phyloP scores from a whole-genome alignment of 164 flowering plant species.

The Aristolochia contorta region DNA sequence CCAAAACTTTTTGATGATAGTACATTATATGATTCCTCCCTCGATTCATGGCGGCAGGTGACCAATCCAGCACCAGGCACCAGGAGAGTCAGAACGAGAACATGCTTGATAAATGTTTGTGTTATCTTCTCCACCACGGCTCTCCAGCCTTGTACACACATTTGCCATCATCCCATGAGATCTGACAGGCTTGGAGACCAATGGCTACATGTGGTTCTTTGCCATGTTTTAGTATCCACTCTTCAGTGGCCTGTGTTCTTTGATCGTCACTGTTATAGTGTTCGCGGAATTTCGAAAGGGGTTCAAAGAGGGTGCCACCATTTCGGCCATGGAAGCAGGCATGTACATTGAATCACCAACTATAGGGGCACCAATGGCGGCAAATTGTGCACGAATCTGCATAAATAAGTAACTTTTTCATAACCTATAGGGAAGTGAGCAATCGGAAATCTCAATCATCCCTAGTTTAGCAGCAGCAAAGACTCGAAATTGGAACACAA shows the following conservation, averaged over 20 bases:
- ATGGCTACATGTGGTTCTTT: constrained; percentile 82
- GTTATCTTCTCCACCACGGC: constrained; percentile 74
- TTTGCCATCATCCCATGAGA: constrained; percentile 82
- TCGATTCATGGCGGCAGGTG: too few relatives aligned
- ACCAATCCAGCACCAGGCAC: too few relatives aligned
- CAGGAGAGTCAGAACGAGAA: too few relatives aligned
- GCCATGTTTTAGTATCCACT: constrained; percentile 74
- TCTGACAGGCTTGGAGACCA: constrained; percentile 93
- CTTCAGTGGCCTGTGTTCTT: constrained; percentile 30
- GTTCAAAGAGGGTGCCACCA: constrained; percentile 42
- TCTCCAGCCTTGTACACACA: constrained; percentile 57
- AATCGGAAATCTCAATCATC: too few relatives aligned
- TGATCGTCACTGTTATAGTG: constrained; percentile 30
- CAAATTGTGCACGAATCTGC: constrained; percentile 91
- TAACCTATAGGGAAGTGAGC: too few relatives aligned
- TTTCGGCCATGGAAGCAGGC: constrained; percentile 74
- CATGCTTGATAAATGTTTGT: too few relatives aligned
- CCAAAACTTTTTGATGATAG: too few relatives aligned
- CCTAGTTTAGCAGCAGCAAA: too few relatives aligned
- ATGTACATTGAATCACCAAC: constrained; percentile 95
- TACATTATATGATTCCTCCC: too few relatives aligned
- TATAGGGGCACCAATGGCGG: constrained; percentile 85
- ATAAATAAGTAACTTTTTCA: neutral
- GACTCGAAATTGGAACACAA: too few relatives aligned
- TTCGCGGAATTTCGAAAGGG: constrained; percentile 46